Evolutionary conservation across 129 eudicot genomes (phyloP), one percentile per base, ranked within the genome.

Genomic region (Chrysanthemum makinoi): DNA sequence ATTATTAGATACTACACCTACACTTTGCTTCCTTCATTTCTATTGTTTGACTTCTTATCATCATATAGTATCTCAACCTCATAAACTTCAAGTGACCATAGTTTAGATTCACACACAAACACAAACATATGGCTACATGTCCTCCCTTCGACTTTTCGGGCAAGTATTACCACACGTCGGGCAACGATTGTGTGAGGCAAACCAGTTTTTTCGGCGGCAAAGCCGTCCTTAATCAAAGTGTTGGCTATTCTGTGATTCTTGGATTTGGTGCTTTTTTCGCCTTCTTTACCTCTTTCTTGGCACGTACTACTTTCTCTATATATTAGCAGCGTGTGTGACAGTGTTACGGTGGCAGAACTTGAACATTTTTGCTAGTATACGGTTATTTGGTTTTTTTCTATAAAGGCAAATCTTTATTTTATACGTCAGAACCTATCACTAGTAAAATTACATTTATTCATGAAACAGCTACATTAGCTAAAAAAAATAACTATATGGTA

Each of bases 211-310:
- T 95, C 62, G 87, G 70, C n/a, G 97, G 96, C 15, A 79, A 95
- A 82, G 67, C 97, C 15, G 97, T 95, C 74, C 87, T 95, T 15
- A 90, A 95, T 82, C 99, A 95, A 75, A 84, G 91, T 5, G 96
- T 95, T 80, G 99, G 99, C 3, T 95, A 95, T 48, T 86, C 97
- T 54, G 96, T 95, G 16, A 88, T 95, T 62, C 94, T 95, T 79
- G 99, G 99, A 9, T 95, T 95, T 73, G 99, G 99, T 22, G 99
- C 99, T 22, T 95, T 95, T 49, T 95, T 95, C 58, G 99, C 99
- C 13, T 67, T 88, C 73, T 95, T 95, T 65, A 95, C 99, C 72
- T 95, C 99, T 30, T 95, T 95, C 56, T 66, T 95, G 94, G 99
- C 90, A 91, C 9, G 51, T 66, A 61, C 26, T 19, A 49, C 28